Evolutionary conservation across 2,329 filamentous ascomycete species (phyloP), one percentile per base, ranked within the genome.

Genomic region (Lachnellula hyalina): DNA sequence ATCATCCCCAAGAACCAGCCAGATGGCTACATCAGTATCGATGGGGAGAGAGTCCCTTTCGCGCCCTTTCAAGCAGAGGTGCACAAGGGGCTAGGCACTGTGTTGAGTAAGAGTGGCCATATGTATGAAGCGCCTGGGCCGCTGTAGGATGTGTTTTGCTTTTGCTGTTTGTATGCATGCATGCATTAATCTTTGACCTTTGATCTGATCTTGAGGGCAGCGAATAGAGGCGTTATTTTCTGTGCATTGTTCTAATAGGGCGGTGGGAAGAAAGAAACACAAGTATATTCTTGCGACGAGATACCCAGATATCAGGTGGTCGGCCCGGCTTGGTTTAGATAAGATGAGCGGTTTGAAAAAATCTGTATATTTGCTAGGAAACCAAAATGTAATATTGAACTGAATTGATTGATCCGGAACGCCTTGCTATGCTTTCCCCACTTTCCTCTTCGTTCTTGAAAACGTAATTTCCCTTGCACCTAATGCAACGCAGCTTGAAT

Each of bases 1-100:
- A 86, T 99, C 59, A 85, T 86, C 3, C 94, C 94, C 0, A 84
- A 82, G 51, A 74, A 86, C 59, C 79, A 85, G 64, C 75, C 81
- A 40, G 80, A 85, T 59, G 93, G 93, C 1, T 94, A 89, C 70
- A 95, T 99, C 69, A 95, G 90, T 69, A 90, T 99, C 61, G 94
- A 97, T 67, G 94, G 94, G 38, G 94, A 99, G 73, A 80, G 82
- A 52, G 78, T 96, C 2, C 88, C 90, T 0, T 97, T 96, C 69
- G 86, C 86, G 64, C 87, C 90, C 0, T 95, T 96, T 68, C 94
- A 99, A 74, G 90, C 86, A 2, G 94, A 99, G 73, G 79, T 96
- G 6, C 90, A 96, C 70, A 81, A 77, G 51, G 88, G 87, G 0
- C 75, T 99, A 23, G 94, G 90, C 1, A 90, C 88, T 4, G 88